phyloP scores from a whole-genome alignment of 2,329 filamentous ascomycete species.

The Colletotrichum tamarilloi region DNA sequence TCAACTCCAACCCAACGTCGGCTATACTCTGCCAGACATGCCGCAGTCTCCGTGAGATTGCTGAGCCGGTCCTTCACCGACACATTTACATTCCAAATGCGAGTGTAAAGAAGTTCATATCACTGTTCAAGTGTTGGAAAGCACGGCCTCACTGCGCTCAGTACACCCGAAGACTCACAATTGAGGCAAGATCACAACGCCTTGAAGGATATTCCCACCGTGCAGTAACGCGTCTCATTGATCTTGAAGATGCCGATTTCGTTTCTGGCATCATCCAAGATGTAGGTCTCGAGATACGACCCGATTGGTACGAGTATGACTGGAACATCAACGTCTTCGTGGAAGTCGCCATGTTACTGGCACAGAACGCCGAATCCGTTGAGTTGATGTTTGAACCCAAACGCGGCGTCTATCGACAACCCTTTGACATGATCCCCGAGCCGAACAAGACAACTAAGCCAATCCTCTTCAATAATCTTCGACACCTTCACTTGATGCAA shows the following conservation, averaged over 20 bases:
- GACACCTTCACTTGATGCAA: constrained; percentile 6
- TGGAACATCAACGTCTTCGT: constrained; percentile 20
- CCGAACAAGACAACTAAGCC: background rate
- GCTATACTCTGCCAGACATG: constrained; percentile 23
- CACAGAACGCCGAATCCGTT: background rate
- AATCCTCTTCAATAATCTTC: constrained; percentile 3
- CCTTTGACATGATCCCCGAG: constrained; percentile 15
- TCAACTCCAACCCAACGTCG: background rate
- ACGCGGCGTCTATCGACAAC: constrained; percentile 15
- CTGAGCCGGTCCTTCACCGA: constrained; percentile 11
- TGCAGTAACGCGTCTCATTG: background rate
- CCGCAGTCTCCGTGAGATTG: background rate
- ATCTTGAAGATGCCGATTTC: background rate
- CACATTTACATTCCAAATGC: constrained; percentile 12
- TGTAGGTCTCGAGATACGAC: background rate
- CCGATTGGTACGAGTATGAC: constrained; percentile 13
- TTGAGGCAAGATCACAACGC: constrained; percentile 1
- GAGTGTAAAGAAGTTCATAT: background rate
- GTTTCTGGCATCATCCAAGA: background rate
- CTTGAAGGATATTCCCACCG: background rate
- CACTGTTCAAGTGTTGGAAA: constrained; percentile 15
- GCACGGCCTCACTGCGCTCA: constrained; percentile 4
- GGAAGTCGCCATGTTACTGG: constrained; percentile 17
- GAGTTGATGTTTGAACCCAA: constrained; percentile 2
- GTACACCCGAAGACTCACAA: constrained; percentile 8